phyloP scores from a whole-genome alignment of 305 asterid species.

The Solanum hybrid region DNA sequence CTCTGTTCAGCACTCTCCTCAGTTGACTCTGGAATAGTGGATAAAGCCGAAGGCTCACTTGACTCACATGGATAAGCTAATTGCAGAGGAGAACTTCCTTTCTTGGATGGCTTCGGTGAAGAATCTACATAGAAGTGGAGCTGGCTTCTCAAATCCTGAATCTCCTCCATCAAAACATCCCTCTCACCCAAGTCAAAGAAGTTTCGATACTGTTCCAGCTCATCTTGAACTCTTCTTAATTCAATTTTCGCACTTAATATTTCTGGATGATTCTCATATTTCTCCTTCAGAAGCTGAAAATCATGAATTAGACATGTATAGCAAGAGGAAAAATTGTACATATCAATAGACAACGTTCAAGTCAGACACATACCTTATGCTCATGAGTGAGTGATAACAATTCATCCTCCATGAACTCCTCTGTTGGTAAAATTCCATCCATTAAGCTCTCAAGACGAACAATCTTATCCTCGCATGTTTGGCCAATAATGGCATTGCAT shows the following conservation, averaged over 20 bases:
- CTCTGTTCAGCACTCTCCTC: conserved; percentile 52
- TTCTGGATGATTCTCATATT: conserved; percentile 86
- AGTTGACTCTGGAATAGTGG: conserved; percentile 35
- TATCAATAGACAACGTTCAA: background rate
- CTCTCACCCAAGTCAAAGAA: conserved; percentile 95
- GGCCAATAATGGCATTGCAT: conserved; percentile 78
- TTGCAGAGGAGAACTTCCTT: conserved; percentile 50
- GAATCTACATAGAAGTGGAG: conserved; percentile 69
- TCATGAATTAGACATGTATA: conserved; percentile 11
- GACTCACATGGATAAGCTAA: conserved; percentile 59
- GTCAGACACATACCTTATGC: conserved; percentile 47
- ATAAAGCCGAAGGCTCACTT: conserved; percentile 30
- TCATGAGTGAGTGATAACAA: conserved; percentile 58
- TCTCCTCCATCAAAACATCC: conserved; percentile 87
- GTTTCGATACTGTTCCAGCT: conserved; percentile 69
- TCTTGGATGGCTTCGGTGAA: conserved; percentile 48
- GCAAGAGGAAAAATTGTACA: conserved; percentile 13
- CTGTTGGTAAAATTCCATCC: conserved; percentile 83
- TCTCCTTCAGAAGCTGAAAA: conserved; percentile 75
- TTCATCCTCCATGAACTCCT: conserved; percentile 90
- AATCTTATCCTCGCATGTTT: conserved; percentile 93
- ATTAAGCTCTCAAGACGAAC: conserved; percentile 89
- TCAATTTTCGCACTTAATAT: conserved; percentile 68
- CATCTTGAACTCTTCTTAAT: conserved; percentile 68
- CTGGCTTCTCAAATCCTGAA: conserved; percentile 77